Evolutionary conservation across 2,329 filamentous ascomycete genomes (phyloP).

Genomic region (Cadophora sp.): DNA sequence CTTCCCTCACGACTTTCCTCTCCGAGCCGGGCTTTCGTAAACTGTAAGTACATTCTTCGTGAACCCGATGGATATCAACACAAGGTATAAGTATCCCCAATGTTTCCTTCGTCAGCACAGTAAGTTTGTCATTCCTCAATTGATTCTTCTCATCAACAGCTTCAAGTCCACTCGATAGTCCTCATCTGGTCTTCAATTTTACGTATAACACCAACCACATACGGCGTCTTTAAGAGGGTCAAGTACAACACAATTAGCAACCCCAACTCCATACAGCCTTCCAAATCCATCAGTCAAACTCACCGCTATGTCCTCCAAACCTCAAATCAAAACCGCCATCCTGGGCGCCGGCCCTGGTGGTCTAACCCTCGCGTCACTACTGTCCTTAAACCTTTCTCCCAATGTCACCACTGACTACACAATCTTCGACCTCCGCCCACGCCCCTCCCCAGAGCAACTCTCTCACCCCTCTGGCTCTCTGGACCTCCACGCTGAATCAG

Average conservation of each 20-base stretch:
- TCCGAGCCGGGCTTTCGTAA: neutral
- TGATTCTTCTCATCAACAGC: neutral
- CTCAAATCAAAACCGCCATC: constrained; percentile 30
- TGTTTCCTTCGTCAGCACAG: neutral
- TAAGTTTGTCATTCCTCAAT: neutral
- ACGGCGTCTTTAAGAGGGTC: neutral
- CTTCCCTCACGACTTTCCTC: neutral
- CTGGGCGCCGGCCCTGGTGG: constrained; percentile 33
- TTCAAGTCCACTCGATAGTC: neutral
- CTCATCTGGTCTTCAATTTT: neutral
- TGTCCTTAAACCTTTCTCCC: constrained; percentile 13
- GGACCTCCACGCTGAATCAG: constrained; percentile 56
- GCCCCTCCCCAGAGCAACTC: constrained; percentile 6
- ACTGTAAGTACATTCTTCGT: neutral
- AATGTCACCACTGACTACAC: constrained; percentile 10
- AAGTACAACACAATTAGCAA: neutral
- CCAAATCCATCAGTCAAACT: neutral
- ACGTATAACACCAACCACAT: neutral
- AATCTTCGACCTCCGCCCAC: constrained; percentile 32
- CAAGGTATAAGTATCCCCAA: neutral
- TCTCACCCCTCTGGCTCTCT: constrained; percentile 49
- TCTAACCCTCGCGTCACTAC: constrained; percentile 24
- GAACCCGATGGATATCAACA: neutral
- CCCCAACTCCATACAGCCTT: neutral
- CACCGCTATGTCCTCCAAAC: neutral